Conservation (phyloP, 495 filamentous ascomycete genomes). For the Pseudotulostoma volvatum region DNA sequence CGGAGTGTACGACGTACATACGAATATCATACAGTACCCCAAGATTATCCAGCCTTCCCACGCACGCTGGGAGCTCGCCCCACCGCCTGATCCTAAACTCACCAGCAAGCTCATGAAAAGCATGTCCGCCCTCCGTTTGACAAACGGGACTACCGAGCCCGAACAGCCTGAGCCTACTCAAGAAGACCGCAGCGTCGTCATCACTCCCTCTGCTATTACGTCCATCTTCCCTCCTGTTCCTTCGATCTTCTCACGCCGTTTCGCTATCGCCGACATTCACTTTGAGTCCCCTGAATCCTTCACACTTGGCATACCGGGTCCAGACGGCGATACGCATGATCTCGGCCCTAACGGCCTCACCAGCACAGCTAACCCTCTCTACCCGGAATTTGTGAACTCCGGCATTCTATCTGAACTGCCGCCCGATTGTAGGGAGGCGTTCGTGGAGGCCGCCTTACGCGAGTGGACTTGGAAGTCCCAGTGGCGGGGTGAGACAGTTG, state of each 20-base stretch:
- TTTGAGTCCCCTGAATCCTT: constrained; percentile 44
- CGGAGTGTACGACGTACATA: constrained; percentile 85
- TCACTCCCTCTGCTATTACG: not conserved
- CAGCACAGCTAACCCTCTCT: constrained; percentile 22
- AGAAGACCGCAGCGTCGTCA: not conserved
- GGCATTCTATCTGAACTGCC: constrained; percentile 58
- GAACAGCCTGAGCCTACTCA: constrained; percentile 4
- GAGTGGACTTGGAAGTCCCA: constrained; percentile 56
- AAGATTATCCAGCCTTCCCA: constrained; percentile 80
- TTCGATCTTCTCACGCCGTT: constrained; percentile 51
- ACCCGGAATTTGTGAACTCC: constrained; percentile 38
- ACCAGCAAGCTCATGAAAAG: constrained; percentile 17
- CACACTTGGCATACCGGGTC: constrained; percentile 44
- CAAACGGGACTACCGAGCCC: constrained; percentile 14
- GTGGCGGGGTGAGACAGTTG: constrained; percentile 47
- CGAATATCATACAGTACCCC: constrained; percentile 77
- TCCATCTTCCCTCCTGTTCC: constrained; percentile 48
- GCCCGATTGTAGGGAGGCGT: constrained; percentile 50
- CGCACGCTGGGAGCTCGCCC: constrained; percentile 57
- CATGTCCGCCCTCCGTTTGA: constrained; percentile 23
- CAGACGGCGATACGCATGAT: constrained; percentile 42
- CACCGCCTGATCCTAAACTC: constrained; percentile 12
- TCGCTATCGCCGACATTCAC: constrained; percentile 55
- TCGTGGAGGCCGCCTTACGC: constrained; percentile 40
- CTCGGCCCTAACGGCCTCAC: constrained; percentile 49